Evolutionary conservation across 305 asterid genomes (phyloP), one percentile per base, ranked within the genome.

Genomic region (Plantago coronopus): DNA sequence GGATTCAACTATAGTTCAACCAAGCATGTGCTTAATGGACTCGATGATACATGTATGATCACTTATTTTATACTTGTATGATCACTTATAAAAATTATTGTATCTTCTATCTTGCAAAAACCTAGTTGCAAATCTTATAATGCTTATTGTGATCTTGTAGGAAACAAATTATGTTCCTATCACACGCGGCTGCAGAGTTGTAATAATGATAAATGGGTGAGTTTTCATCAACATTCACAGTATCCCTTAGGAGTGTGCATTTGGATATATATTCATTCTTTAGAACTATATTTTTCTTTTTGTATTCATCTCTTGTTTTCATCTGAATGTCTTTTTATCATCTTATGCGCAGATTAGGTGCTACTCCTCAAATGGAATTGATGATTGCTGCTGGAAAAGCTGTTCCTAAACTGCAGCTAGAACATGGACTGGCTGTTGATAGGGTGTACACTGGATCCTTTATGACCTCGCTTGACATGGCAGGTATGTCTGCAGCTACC

Each of bases 381-480:
- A 89, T 93, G 99, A 89, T 93, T 60, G 95, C 83, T 17, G 91
- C 97, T 74, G 97, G 97, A 68, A 93, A 93, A 72, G 86, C 88
- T 62, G 88, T 83, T 57, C 97, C 99, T 49, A 70, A 71, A 67
- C 79, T 93, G 73, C 97, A 93, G 94, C 81, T 93, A 65, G 96
- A 93, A 69, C 91, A 93, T 79, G 99, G 97, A 66, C 74, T 93
- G 68, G 97, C 99, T 64, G 95, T 93, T 75, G 99, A 89, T 70
- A 85, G 97, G 78, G 97, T 93, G 42, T 89, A 93, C 71, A 87
- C 97, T 34, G 99, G 98, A 63, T 93, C 99, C 68, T 89, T 93
- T 76, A 85, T 93, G 99, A 89, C 99, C 40, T 93, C 99, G 59
- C 85, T 93, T 48, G 99, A 93, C 75, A 93, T 93, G 99, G 97